Percentiles rank a stretch among this genome's conserved stretches.
These are phyloP conservation scores for Plectosphaerella plurivora DNA, from an alignment of 2,329 filamentous ascomycete genomes.

Conservation along the genomic window DNA sequence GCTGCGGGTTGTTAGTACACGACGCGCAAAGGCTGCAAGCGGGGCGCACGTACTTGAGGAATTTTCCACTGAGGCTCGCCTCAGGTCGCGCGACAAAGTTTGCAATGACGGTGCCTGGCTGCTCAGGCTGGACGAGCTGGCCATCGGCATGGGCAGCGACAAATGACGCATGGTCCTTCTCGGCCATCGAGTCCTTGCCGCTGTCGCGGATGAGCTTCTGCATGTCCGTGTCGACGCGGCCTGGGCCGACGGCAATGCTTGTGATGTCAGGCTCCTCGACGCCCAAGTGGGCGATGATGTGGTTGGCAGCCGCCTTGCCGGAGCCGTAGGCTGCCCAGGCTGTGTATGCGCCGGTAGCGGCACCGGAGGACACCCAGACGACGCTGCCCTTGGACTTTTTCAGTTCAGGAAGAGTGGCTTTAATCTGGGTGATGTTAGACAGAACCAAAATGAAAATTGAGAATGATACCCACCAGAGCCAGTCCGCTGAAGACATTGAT, in stretches of 20 bases:
- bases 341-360: conserved; percentile 59
- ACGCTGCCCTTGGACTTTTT: conserved; percentile 66
- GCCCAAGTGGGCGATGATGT: conserved; percentile 67
- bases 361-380: conserved; percentile 77
- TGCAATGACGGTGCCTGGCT: conserved; percentile 83
- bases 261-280: conserved; percentile 74
- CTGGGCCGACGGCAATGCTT: conserved; percentile 69
- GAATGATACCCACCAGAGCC: conserved; percentile 56
- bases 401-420: conserved; percentile 66
- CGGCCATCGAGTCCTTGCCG: conserved; percentile 44
- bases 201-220: conserved; percentile 72
- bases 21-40: background rate
- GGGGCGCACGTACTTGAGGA: conserved; percentile 52
- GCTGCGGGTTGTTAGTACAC: conserved; percentile 29
- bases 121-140: conserved; percentile 72
- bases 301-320: conserved; percentile 79
- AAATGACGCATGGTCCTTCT: conserved; percentile 62
- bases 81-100: conserved; percentile 64
- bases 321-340: conserved; percentile 81
- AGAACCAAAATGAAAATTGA: background rate
- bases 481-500: conserved; percentile 84
- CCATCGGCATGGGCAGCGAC: conserved; percentile 65
- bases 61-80: conserved; percentile 69
- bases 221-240: conserved; percentile 86
- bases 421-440: conserved; percentile 45